Percentiles rank a stretch among this genome's conserved stretches.
phyloP scores from a whole-genome alignment of 495 filamentous ascomycete species.

The Amniculicola lignicola region DNA sequence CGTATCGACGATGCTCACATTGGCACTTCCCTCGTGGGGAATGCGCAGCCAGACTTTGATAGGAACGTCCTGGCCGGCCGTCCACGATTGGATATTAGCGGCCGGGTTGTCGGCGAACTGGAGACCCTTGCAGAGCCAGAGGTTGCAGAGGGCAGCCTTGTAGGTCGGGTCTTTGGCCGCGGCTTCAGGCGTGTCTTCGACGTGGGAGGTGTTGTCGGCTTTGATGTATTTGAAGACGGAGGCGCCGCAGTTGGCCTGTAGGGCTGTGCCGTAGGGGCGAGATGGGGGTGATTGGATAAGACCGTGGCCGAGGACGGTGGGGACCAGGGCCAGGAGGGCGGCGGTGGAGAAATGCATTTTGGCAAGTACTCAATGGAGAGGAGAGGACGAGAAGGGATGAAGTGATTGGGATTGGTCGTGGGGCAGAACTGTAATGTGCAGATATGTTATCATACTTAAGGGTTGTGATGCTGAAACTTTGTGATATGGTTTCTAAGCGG shows the following conservation, averaged over 20 bases:
- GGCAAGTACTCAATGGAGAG: background rate
- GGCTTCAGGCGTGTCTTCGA: slow-evolving; percentile 26
- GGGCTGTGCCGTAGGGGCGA: slow-evolving; percentile 23
- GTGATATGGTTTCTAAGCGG: background rate
- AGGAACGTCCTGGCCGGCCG: slow-evolving; percentile 18
- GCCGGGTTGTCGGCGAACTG: slow-evolving; percentile 30
- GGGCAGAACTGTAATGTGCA: too few relatives aligned
- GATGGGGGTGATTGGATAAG: slow-evolving; percentile 27
- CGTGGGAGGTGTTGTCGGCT: slow-evolving; percentile 33
- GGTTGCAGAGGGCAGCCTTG: slow-evolving; percentile 29
- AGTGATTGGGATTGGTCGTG: background rate
- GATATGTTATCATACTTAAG: too few relatives aligned
- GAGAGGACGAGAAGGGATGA: background rate
- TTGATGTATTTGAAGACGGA: slow-evolving; percentile 20
- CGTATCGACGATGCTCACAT: slow-evolving; percentile 33
- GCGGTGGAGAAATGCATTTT: slow-evolving; percentile 25
- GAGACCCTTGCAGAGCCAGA: slow-evolving; percentile 35
- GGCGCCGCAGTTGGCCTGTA: slow-evolving; percentile 23
- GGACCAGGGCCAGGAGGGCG: slow-evolving; percentile 14
- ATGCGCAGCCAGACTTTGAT: slow-evolving; percentile 31
- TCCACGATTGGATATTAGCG: slow-evolving; percentile 27
- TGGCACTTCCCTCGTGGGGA: slow-evolving; percentile 30
- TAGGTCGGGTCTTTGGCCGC: slow-evolving; percentile 23
- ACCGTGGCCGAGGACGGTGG: slow-evolving; percentile 29
- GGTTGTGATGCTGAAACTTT: background rate